These are phyloP conservation scores for Calonectria hongkongensis DNA, from an alignment of 2,329 filamentous ascomycete genomes.

Conservation along the genomic window DNA sequence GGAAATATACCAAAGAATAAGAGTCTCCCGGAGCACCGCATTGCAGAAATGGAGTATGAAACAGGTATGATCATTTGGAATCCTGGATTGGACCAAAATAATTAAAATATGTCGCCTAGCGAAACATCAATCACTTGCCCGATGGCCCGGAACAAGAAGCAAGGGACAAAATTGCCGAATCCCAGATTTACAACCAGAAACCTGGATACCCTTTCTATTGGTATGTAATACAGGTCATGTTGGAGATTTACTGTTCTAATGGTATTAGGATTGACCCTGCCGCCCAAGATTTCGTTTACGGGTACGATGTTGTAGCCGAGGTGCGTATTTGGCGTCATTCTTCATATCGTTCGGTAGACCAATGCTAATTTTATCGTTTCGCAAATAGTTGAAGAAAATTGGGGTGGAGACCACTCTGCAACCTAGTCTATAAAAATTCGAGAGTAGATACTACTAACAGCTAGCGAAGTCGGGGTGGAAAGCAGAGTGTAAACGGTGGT, in stretches of 20 bases:
- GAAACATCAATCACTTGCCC: slow-evolving; percentile 1
- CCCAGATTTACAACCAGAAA: background rate
- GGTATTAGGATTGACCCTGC: background rate
- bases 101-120: background rate
- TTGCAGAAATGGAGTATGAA: slow-evolving; percentile 10
- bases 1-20: background rate
- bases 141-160: background rate
- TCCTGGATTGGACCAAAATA: background rate
- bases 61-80: background rate
- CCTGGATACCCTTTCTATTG: slow-evolving; percentile 10
- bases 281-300: slow-evolving; percentile 2
- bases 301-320: background rate
- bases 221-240: background rate
- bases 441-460: too few relatives aligned
- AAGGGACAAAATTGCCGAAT: background rate
- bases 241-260: background rate
- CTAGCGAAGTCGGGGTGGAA: too few relatives aligned
- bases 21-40: background rate
- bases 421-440: background rate
- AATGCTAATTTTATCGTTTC: background rate
- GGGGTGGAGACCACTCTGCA: background rate
- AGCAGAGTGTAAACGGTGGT: too few relatives aligned
- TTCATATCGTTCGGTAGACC: background rate
- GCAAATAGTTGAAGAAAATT: background rate
- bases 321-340: background rate